Evolutionary conservation across 192 early-diverging fungal genomes (phyloP).

Genomic region (Backusella luteola): DNA sequence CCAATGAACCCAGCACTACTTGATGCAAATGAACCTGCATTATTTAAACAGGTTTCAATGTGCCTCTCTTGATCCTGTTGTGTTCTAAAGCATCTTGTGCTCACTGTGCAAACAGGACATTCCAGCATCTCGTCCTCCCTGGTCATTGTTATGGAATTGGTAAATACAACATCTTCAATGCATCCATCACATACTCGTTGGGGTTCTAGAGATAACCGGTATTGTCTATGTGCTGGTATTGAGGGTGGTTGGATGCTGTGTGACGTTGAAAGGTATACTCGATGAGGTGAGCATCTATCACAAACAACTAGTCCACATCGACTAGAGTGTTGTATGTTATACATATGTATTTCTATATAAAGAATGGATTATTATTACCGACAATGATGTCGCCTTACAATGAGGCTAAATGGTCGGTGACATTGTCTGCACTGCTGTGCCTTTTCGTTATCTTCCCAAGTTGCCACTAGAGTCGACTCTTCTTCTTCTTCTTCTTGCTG

Average conservation of each 20-base stretch:
- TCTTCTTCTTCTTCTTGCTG: neutral
- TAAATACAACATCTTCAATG: conserved; percentile 5
- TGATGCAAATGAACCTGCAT: conserved; percentile 12
- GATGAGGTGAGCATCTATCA: conserved; percentile 25
- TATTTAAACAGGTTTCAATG: conserved; percentile 58
- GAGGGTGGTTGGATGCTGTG: conserved; percentile 9
- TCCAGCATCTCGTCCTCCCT: conserved; percentile 54
- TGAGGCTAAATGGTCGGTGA: conserved; percentile 13
- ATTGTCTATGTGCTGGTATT: neutral
- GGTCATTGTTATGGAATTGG: neutral
- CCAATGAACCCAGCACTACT: conserved; percentile 28
- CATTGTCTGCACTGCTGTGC: conserved; percentile 18
- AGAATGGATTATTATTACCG: neutral
- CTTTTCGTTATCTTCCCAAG: conserved; percentile 22
- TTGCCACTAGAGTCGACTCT: neutral
- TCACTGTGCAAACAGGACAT: conserved; percentile 66
- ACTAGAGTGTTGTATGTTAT: neutral
- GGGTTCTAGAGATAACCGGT: conserved; percentile 2
- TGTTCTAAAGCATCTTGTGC: conserved; percentile 43
- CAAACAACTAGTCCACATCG: conserved; percentile 26
- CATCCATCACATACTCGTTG: conserved; percentile 28
- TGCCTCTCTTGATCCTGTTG: conserved; percentile 58
- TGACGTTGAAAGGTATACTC: conserved; percentile 11
- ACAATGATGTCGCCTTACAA: conserved; percentile 26
- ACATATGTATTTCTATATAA: neutral